These are phyloP conservation scores for Aureobasidium sp. DNA, from an alignment of 2,329 filamentous ascomycete genomes.

Conservation along the genomic window DNA sequence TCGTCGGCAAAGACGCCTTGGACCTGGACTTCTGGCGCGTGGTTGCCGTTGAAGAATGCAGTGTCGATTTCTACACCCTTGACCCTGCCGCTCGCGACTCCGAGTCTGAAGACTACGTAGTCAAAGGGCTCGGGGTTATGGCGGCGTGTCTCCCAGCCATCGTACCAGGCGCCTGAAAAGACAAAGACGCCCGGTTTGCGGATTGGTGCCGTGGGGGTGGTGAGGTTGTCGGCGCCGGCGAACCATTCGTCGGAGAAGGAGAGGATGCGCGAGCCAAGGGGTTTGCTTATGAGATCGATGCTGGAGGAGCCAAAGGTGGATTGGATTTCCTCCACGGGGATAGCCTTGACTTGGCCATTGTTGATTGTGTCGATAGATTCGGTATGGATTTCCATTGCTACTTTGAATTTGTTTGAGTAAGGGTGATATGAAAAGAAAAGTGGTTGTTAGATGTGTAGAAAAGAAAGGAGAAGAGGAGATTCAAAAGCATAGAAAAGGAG, in stretches of 20 bases:
- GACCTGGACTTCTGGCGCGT: conserved; percentile 71
- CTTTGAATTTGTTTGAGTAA: background rate
- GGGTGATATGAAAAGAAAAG: background rate
- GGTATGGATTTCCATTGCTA: conserved; percentile 17
- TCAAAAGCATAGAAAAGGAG: too few species aligned
- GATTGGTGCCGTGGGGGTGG: conserved; percentile 49
- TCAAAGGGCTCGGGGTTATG: conserved; percentile 53
- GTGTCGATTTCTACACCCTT: conserved; percentile 74
- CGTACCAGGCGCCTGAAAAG: conserved; percentile 57
- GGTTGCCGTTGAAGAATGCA: conserved; percentile 74
- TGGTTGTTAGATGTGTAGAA: background rate
- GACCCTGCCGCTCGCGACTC: conserved; percentile 62
- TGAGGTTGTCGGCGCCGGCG: conserved; percentile 52
- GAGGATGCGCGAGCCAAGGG: conserved; percentile 46
- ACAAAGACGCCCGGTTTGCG: conserved; percentile 52
- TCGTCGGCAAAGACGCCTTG: conserved; percentile 64
- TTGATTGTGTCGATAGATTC: conserved; percentile 13
- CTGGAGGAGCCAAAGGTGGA: conserved; percentile 49
- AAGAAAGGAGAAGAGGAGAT: background rate
- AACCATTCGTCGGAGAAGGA: conserved; percentile 56
- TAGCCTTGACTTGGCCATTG: conserved; percentile 11
- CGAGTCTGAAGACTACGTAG: conserved; percentile 54
- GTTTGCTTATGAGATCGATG: conserved; percentile 48
- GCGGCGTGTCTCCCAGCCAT: conserved; percentile 57
- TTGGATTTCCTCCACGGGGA: conserved; percentile 38